Conservation (phyloP, 805 yeast species). For the Hanseniaspora nectarophila region DNA sequence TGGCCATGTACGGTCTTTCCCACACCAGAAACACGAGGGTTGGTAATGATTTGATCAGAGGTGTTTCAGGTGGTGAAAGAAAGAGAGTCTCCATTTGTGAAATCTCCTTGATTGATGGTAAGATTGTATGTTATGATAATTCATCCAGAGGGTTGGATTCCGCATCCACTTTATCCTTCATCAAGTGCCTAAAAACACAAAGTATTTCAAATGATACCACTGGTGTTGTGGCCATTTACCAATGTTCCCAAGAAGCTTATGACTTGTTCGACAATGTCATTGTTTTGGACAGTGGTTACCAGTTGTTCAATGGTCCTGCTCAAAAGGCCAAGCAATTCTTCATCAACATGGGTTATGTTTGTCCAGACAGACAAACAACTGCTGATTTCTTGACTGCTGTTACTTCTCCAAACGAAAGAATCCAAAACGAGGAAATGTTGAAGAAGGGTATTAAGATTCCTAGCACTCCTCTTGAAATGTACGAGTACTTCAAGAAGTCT, state of each 20-base stretch:
- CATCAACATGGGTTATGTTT: constrained; percentile 42
- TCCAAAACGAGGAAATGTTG: constrained; percentile 34
- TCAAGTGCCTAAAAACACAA: constrained; percentile 41
- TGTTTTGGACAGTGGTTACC: constrained; percentile 45
- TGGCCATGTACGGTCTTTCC: constrained; percentile 40
- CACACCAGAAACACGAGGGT: constrained; percentile 56
- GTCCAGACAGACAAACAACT: constrained; percentile 48
- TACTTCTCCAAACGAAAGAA: constrained; percentile 43
- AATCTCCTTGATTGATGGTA: constrained; percentile 39
- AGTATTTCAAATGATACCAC: constrained; percentile 40
- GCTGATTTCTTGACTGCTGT: constrained; percentile 48
- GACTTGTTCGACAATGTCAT: constrained; percentile 44
- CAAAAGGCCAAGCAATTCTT: constrained; percentile 39
- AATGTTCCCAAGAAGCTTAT: constrained; percentile 45
- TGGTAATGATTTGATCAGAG: constrained; percentile 55
- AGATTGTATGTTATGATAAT: constrained; percentile 44
- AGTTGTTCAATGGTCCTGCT: constrained; percentile 42
- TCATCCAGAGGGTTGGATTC: constrained; percentile 58
- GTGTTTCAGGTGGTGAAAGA: constrained; percentile 67
- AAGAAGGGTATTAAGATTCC: constrained; percentile 33
- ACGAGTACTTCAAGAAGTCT: constrained; percentile 39
- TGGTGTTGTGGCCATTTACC: constrained; percentile 51
- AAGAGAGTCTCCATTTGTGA: constrained; percentile 68
- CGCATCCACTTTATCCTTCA: constrained; percentile 48
- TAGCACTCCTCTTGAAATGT: constrained; percentile 41